These are phyloP conservation scores for Phytopythium boreale DNA, from an alignment of 352 stramenopile species.

Conservation along the genomic window DNA sequence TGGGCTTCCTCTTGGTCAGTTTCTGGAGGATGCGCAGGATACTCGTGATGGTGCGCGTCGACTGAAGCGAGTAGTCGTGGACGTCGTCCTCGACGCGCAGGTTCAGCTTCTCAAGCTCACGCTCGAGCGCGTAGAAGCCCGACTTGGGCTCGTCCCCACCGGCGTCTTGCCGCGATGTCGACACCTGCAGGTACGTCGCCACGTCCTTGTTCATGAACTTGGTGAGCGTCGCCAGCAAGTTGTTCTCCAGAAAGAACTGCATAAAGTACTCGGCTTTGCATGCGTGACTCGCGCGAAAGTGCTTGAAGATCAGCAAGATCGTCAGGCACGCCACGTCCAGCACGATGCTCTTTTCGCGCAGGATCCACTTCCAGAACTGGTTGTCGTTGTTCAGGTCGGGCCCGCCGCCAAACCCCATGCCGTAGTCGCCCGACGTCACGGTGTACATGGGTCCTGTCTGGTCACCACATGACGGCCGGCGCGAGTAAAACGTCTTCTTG, in stretches of 20 bases:
- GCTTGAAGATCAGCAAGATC: conserved; percentile 73
- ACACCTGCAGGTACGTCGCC: conserved; percentile 70
- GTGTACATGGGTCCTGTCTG: conserved; percentile 17
- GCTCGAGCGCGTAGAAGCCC: conserved; percentile 60
- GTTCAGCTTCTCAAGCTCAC: conserved; percentile 53
- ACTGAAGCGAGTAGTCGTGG: conserved; percentile 65
- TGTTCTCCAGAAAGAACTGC: conserved; percentile 78
- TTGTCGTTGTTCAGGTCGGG: conserved; percentile 45
- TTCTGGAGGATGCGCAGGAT: conserved; percentile 80
- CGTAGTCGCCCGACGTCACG: conserved; percentile 16
- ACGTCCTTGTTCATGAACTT: conserved; percentile 90
- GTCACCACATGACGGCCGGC: conserved; percentile 47
- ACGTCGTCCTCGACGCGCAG: conserved; percentile 66
- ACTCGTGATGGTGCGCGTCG: conserved; percentile 68
- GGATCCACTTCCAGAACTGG: conserved; percentile 80
- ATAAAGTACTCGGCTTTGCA: conserved; percentile 81
- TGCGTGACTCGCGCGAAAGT: conserved; percentile 66
- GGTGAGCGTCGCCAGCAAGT: conserved; percentile 63
- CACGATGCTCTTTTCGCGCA: conserved; percentile 77
- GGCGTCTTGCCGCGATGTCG: conserved; percentile 34
- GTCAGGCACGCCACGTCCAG: conserved; percentile 66
- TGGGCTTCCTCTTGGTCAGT: conserved; percentile 82
- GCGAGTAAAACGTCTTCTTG: conserved; percentile 80
- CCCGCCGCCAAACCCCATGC: conserved; percentile 20
- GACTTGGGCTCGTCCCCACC: conserved; percentile 38